Evolutionary conservation across 2,329 filamentous ascomycete species (phyloP).

Genomic region (Botrytis hyacinthi): DNA sequence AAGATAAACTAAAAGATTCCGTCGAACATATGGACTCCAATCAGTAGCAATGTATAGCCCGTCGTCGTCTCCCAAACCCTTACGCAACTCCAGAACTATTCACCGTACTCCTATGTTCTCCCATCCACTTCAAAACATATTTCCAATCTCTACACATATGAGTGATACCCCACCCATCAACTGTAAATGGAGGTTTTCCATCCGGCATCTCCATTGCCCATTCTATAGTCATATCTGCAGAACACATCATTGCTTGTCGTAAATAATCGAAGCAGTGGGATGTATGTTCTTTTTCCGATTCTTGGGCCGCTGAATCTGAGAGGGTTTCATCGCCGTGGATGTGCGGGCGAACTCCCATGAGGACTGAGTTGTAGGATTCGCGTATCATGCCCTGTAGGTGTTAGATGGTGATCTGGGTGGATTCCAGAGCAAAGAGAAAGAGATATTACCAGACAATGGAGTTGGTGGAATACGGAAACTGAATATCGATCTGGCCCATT

Average conservation of each 20-base stretch:
- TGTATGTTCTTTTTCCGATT: not conserved
- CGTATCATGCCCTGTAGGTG: slow-evolving; percentile 15
- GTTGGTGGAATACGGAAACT: slow-evolving; percentile 20
- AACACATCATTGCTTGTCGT: slow-evolving; percentile 21
- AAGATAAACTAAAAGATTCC: not conserved
- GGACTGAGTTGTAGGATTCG: slow-evolving; percentile 8
- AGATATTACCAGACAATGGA: slow-evolving; percentile 6
- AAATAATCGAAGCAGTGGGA: slow-evolving; percentile 21
- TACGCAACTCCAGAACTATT: slow-evolving; percentile 1
- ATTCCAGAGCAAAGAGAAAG: not conserved
- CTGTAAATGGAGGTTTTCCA: not conserved
- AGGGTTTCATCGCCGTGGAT: slow-evolving; percentile 8
- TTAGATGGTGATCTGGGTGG: not conserved
- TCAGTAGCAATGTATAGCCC: not conserved
- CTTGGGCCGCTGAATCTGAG: not conserved
- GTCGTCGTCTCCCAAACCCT: not conserved
- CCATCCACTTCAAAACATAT: not conserved
- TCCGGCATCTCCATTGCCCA: slow-evolving; percentile 3
- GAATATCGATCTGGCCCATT: slow-evolving; percentile 6
- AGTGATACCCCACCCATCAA: slow-evolving; percentile 20
- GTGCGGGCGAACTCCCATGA: not conserved
- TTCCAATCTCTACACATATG: slow-evolving; percentile 18
- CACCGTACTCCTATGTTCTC: slow-evolving; percentile 1
- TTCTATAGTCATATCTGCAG: slow-evolving; percentile 20
- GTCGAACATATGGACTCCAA: not conserved